Evolutionary conservation across 2,329 filamentous ascomycete species (phyloP).

Genomic region (Botrytis sinoallii): DNA sequence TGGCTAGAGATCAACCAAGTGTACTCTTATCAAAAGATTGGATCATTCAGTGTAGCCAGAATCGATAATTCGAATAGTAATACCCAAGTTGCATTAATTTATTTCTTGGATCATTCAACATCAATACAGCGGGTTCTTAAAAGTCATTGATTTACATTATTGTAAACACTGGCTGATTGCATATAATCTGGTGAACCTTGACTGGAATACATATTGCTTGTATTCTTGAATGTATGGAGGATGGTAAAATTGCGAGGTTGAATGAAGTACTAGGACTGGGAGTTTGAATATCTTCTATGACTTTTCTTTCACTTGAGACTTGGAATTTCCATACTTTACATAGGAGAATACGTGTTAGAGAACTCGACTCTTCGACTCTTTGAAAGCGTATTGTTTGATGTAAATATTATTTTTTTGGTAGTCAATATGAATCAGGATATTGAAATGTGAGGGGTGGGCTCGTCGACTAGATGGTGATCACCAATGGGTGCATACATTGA

Average conservation of each 20-base stretch:
- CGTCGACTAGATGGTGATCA: background rate
- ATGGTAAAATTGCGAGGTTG: too few species aligned
- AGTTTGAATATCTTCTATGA: background rate
- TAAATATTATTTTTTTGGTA: too few species aligned
- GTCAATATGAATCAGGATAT: too few species aligned
- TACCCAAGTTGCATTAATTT: rapidly evolving
- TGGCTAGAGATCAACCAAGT: background rate
- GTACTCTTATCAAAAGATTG: background rate
- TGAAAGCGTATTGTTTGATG: rapidly evolving
- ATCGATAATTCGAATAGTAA: background rate
- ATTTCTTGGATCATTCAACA: background rate
- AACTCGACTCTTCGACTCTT: rapidly evolving
- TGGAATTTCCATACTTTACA: background rate
- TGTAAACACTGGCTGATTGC: rapidly evolving
- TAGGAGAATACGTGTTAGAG: too few species aligned
- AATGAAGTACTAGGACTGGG: too few species aligned
- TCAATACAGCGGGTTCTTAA: background rate
- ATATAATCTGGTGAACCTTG: background rate
- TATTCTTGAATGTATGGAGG: background rate
- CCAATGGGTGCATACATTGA: too few species aligned
- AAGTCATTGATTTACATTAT: background rate
- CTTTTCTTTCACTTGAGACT: background rate
- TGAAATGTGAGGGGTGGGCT: too few species aligned
- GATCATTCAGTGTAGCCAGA: background rate
- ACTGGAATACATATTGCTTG: rapidly evolving